Conservation (phyloP, 495 filamentous ascomycete species). For the Penicillium desertorum region DNA sequence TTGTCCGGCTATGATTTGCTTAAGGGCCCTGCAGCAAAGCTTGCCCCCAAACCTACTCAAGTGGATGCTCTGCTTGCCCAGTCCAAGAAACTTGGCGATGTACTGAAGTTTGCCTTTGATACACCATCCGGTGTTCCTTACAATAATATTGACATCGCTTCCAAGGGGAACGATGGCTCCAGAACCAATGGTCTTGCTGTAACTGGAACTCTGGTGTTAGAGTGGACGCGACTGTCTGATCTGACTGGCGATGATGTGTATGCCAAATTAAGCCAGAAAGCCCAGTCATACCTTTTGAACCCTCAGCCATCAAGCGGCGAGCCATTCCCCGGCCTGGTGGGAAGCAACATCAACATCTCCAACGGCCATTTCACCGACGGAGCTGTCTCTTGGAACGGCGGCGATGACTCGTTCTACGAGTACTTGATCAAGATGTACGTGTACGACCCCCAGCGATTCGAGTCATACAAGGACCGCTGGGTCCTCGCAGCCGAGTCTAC, state of each 20-base stretch:
- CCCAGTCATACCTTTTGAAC: constrained; percentile 68
- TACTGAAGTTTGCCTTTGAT: constrained; percentile 74
- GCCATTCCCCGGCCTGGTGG: constrained; percentile 78
- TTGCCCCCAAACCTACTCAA: constrained; percentile 45
- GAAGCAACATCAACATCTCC: constrained; percentile 61
- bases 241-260: constrained; percentile 68
- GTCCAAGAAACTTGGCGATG: constrained; percentile 66
- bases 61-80: constrained; percentile 63
- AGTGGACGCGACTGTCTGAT: constrained; percentile 84
- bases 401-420: constrained; percentile 84
- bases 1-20: constrained; percentile 82
- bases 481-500: constrained; percentile 73
- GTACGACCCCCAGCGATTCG: constrained; percentile 69
- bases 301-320: constrained; percentile 61
- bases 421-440: constrained; percentile 94
- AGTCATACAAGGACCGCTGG: constrained; percentile 70
- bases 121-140: constrained; percentile 74
- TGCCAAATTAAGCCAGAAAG: constrained; percentile 63
- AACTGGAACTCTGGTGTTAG: constrained; percentile 72
- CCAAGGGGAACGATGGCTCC: constrained; percentile 45
- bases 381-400: constrained; percentile 75
- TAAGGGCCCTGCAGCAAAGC: constrained; percentile 61
- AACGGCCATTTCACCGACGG: constrained; percentile 68
- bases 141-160: constrained; percentile 66
- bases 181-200: constrained; percentile 67